phyloP scores from a whole-genome alignment of 2,329 filamentous ascomycete genomes.

The Colletotrichum sp. region DNA sequence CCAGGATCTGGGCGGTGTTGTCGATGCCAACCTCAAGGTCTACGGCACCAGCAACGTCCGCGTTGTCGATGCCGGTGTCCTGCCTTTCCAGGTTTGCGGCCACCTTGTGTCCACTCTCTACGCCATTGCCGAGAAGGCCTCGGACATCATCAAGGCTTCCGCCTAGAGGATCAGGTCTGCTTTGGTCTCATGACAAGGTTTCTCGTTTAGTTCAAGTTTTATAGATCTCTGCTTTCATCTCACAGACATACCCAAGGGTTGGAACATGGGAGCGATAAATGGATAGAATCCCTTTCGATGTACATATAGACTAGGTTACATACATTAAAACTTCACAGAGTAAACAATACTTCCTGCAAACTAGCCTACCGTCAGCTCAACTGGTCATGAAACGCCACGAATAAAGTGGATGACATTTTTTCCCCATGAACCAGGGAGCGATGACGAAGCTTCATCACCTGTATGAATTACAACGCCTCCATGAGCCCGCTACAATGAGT shows the following conservation, averaged over 20 bases:
- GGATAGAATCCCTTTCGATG: background rate
- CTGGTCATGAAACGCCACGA: background rate
- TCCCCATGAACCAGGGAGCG: rapidly evolving
- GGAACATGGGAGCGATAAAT: background rate
- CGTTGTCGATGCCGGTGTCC: conserved; percentile 52
- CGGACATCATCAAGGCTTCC: conserved; percentile 31
- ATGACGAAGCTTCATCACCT: background rate
- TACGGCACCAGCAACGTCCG: conserved; percentile 55
- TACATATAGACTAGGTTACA: background rate
- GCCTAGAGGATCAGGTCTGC: background rate
- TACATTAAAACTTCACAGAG: background rate
- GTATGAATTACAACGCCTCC: background rate
- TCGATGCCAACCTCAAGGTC: conserved; percentile 50
- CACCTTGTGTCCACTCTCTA: conserved; percentile 58
- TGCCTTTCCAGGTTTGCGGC: conserved; percentile 53
- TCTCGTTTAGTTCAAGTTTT: background rate
- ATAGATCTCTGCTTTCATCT: background rate
- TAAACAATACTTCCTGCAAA: rapidly evolving
- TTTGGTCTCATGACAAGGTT: background rate
- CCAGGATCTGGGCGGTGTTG: conserved; percentile 52
- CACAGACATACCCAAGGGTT: background rate
- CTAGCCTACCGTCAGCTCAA: too few species aligned
- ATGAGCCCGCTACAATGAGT: rapidly evolving
- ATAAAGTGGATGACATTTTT: background rate
- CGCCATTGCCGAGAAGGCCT: conserved; percentile 53